phyloP scores from a whole-genome alignment of 257 asterid species.

The Solanum sitiens region DNA sequence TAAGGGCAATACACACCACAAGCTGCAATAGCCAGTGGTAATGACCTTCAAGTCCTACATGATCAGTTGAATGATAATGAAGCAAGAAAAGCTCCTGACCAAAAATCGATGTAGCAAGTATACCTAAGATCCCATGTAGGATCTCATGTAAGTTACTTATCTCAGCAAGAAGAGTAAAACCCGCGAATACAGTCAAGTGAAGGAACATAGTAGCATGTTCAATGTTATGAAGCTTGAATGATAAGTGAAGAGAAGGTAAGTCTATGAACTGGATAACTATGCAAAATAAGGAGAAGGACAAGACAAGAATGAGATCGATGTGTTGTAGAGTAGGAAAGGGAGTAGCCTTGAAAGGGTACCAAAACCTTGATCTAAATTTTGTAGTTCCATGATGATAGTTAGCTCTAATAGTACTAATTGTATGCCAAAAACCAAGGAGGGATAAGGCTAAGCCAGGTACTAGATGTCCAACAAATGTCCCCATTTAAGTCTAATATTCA shows the following conservation, averaged over 20 bases:
- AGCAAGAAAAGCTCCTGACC: conserved; percentile 76
- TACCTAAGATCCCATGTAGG: conserved; percentile 33
- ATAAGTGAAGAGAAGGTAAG: conserved; percentile 27
- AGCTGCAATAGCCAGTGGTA: conserved; percentile 84
- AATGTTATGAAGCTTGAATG: conserved; percentile 40
- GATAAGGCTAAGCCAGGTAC: conserved; percentile 59
- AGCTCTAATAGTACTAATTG: conserved; percentile 30
- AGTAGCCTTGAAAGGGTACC: conserved; percentile 48
- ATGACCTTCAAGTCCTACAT: conserved; percentile 75
- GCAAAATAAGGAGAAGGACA: conserved; percentile 45
- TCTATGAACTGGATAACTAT: conserved; percentile 47
- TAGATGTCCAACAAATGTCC: conserved; percentile 53
- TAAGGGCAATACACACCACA: conserved; percentile 43
- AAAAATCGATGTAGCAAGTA: conserved; percentile 58
- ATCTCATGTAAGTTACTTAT: conserved; percentile 22
- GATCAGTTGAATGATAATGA: conserved; percentile 73
- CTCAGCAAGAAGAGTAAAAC: conserved; percentile 52
- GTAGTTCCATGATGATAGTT: conserved; percentile 32
- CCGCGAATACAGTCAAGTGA: conserved; percentile 40
- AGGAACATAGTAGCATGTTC: conserved; percentile 78
- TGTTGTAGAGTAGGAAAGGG: conserved; percentile 19
- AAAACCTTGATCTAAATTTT: conserved; percentile 45
- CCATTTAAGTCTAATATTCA: conserved; percentile 28
- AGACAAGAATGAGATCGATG: conserved; percentile 49
- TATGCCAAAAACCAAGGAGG: conserved; percentile 69